A percentile compares a stretch with the other conserved stretches of the same genome.
Evolutionary conservation across 208 protist species (phyloP).

Genomic region (Acanthamoeba healyi): DNA sequence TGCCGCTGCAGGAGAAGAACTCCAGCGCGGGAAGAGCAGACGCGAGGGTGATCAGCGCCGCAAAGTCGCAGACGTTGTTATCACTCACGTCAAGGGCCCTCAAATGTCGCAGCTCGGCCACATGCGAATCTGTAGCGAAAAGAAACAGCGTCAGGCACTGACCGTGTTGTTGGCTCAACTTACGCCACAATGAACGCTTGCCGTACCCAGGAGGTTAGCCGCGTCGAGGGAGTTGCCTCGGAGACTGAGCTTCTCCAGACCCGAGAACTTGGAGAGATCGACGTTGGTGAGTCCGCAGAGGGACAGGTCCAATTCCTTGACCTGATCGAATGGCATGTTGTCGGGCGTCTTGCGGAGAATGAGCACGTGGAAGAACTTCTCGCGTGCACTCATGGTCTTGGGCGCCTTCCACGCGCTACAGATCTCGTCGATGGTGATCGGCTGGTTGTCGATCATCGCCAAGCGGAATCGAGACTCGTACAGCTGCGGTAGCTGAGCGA

Average conservation of each 20-base stretch:
- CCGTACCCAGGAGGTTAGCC: neutral
- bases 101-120: neutral
- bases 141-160: too few species aligned
- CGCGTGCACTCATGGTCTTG: neutral
- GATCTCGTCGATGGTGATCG: slow-evolving; percentile 58
- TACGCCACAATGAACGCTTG: too few species aligned
- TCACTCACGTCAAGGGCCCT: slow-evolving; percentile 39
- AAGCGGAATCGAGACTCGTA: slow-evolving; percentile 26
- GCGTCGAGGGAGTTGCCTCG: slow-evolving; percentile 37
- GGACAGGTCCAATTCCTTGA: slow-evolving; percentile 34
- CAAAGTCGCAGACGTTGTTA: slow-evolving; percentile 68
- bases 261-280: slow-evolving; percentile 25
- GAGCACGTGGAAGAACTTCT: slow-evolving; percentile 72
- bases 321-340: slow-evolving; percentile 1
- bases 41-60: neutral
- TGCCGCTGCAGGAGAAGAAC: slow-evolving; percentile 14
- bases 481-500: slow-evolving; percentile 41
- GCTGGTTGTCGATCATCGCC: slow-evolving; percentile 27
- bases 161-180: too few species aligned
- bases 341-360: slow-evolving; percentile 64
- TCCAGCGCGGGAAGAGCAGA: neutral
- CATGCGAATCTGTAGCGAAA: slow-evolving; percentile 4
- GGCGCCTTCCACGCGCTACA: slow-evolving; percentile 60
- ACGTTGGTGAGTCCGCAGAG: slow-evolving; percentile 39
- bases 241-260: slow-evolving; percentile 55